Evolutionary conservation across 345 rosid genomes (phyloP).

Genomic region (Hibiscus trionum): DNA sequence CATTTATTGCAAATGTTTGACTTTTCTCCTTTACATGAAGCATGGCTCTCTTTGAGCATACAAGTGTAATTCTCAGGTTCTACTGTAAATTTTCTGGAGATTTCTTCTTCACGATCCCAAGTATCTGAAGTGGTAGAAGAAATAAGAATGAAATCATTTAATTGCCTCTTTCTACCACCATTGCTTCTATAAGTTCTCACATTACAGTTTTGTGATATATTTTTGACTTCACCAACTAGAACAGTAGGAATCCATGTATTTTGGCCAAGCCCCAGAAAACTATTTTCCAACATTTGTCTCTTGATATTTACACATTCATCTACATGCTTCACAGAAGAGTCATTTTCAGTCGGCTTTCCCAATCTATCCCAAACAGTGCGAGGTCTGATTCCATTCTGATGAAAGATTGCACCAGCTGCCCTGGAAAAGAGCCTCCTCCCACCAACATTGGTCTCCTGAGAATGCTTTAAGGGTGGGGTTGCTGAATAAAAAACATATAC

Average conservation of each 20-base stretch:
- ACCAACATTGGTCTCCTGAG: constrained; percentile 5
- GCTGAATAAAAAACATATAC: not conserved
- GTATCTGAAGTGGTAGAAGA: not conserved
- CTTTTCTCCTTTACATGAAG: not conserved
- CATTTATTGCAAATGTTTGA: constrained; percentile 1
- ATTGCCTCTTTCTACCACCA: constrained; percentile 2
- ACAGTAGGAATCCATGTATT: constrained; percentile 1
- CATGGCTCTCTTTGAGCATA: not conserved
- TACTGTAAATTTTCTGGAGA: not conserved
- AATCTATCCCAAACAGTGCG: constrained; percentile 9
- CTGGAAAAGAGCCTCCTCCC: not conserved
- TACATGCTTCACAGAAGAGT: not conserved
- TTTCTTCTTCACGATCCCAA: not conserved
- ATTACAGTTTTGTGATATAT: not conserved
- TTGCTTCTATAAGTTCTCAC: not conserved
- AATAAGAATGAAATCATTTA: not conserved
- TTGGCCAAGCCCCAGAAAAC: not conserved
- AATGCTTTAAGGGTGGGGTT: not conserved
- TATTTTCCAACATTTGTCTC: not conserved
- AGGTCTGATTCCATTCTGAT: not conserved
- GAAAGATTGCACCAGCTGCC: constrained; percentile 7
- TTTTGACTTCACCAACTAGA: not conserved
- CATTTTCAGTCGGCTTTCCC: constrained; percentile 4
- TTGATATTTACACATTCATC: not conserved
- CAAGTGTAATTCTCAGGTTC: not conserved